Evolutionary conservation across 2,329 filamentous ascomycete species (phyloP).

Genomic region (Cercospora zeina): DNA sequence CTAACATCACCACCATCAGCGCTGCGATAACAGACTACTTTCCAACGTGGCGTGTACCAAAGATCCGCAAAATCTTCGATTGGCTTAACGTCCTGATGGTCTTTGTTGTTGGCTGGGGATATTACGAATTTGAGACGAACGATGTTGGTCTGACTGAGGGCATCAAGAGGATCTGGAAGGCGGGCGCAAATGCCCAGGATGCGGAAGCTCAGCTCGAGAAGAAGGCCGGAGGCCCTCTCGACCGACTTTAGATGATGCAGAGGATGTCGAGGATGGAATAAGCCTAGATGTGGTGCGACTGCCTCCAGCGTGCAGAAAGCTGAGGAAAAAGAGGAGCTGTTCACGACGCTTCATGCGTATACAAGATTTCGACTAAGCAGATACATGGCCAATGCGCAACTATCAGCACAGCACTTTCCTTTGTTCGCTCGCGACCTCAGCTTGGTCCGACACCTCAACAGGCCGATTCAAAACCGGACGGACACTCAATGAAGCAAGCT

Average conservation of each 20-base stretch:
- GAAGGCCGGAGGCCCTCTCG: conserved; percentile 18
- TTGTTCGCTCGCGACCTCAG: background rate
- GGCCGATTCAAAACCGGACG: no score
- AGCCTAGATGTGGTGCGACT: background rate
- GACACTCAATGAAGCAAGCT: background rate
- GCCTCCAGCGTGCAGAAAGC: background rate
- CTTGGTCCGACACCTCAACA: no score
- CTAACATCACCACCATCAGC: conserved; percentile 42
- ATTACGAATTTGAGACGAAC: conserved; percentile 99
- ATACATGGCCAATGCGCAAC: conserved; percentile 3
- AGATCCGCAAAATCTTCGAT: conserved; percentile 63
- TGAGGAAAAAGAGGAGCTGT: background rate
- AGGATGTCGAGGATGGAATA: background rate
- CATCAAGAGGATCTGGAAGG: conserved; percentile 85
- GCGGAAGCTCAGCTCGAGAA: conserved; percentile 24
- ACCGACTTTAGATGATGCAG: conserved; percentile 3
- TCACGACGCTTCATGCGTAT: background rate
- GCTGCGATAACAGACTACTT: conserved; percentile 88
- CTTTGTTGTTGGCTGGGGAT: conserved; percentile 75
- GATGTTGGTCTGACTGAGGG: conserved; percentile 92
- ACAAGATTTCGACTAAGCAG: background rate
- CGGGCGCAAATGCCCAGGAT: conserved; percentile 44
- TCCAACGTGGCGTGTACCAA: conserved; percentile 68
- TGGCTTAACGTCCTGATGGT: conserved; percentile 81
- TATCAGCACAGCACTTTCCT: background rate